Percentiles rank a stretch among this genome's conserved stretches.
These are phyloP conservation scores for Millerozyma miso DNA, from an alignment of 805 yeast genomes.

Conservation along the genomic window DNA sequence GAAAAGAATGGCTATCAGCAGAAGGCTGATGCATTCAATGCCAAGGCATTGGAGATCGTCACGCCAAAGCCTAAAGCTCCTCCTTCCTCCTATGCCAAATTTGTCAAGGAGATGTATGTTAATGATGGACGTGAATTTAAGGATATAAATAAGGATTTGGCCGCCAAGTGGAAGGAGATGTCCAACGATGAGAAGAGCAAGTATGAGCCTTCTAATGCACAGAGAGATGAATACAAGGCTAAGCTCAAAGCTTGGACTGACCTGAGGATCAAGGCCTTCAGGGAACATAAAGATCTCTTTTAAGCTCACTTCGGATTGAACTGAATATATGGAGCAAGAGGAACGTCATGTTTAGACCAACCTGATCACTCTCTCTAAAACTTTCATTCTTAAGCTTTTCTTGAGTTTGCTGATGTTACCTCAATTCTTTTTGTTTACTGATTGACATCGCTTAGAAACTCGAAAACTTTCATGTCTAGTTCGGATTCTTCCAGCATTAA, in stretches of 20 bases:
- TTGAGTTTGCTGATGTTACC: too few species aligned
- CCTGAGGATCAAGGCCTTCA: conserved; percentile 17
- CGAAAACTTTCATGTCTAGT: too few species aligned
- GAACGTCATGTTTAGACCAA: too few species aligned
- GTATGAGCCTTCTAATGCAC: conserved; percentile 18
- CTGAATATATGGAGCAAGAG: too few species aligned
- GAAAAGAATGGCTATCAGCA: conserved; percentile 24
- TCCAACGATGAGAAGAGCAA: conserved; percentile 22
- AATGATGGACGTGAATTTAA: conserved; percentile 18
- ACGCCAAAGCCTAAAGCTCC: conserved; percentile 34
- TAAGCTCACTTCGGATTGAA: too few species aligned
- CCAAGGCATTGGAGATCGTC: conserved; percentile 18
- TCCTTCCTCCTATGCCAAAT: conserved; percentile 25
- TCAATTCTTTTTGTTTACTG: too few species aligned
- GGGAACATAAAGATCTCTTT: conserved; percentile 2
- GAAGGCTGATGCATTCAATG: conserved; percentile 27
- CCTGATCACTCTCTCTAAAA: too few species aligned
- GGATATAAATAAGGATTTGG: conserved; percentile 23
- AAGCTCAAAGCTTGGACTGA: conserved; percentile 28
- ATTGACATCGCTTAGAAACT: too few species aligned
- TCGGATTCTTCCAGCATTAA: too few species aligned
- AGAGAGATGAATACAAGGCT: conserved; percentile 15
- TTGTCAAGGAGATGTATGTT: conserved; percentile 23
- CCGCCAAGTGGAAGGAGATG: conserved; percentile 29
- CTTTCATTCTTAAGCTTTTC: too few species aligned